phyloP scores from a whole-genome alignment of 208 protist species.

The Trypanosoma brucei region DNA sequence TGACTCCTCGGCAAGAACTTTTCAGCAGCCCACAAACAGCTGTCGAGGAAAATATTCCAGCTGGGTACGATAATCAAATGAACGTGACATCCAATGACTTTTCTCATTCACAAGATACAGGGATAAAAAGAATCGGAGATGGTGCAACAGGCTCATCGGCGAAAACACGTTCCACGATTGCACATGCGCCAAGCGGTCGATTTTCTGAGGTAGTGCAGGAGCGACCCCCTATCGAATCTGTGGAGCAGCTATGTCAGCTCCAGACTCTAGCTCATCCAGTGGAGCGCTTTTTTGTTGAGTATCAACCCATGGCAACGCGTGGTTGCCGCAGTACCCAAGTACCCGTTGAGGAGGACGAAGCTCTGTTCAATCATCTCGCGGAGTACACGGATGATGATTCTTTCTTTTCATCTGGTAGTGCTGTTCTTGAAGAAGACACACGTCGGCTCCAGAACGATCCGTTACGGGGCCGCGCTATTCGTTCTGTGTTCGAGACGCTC shows the following conservation, averaged over 20 bases:
- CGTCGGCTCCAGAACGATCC: constrained; percentile 46
- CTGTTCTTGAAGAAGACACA: constrained; percentile 54
- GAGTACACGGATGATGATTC: constrained; percentile 91
- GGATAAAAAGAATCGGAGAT: no score
- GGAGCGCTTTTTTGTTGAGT: constrained; percentile 84
- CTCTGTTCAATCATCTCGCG: constrained; percentile 79
- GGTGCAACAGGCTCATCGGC: no score
- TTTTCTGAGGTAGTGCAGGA: no score
- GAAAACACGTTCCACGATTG: no score
- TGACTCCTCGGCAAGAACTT: no score
- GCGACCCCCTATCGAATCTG: constrained; percentile 4
- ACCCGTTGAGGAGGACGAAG: constrained; percentile 47
- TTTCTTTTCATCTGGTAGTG: constrained; percentile 74
- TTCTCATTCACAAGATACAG: no score
- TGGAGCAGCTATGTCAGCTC: constrained; percentile 75
- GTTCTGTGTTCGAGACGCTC: constrained; percentile 65
- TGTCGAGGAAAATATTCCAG: no score
- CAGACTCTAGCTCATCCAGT: constrained; percentile 41
- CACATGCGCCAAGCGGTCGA: no score
- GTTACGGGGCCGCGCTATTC: constrained; percentile 37
- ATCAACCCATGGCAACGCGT: constrained; percentile 17
- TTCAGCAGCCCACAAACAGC: no score
- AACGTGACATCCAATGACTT: no score
- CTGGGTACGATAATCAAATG: no score
- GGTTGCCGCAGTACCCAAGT: constrained; percentile 11